Evolutionary conservation across 495 filamentous ascomycete species (phyloP).

Genomic region (Neurospora sp.): DNA sequence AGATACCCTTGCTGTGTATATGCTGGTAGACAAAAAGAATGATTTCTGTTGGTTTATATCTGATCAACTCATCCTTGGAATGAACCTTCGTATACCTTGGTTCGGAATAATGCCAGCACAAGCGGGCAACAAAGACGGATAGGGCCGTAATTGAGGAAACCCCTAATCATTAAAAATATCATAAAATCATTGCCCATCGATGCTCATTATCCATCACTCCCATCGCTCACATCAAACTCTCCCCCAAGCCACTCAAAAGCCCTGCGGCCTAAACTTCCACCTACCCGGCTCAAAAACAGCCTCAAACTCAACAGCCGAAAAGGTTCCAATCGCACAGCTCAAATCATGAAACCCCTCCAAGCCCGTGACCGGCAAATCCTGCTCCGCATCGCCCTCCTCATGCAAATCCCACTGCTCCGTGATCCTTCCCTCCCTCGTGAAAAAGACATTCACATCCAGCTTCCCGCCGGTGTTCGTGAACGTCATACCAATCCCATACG

Average conservation of each 20-base stretch:
- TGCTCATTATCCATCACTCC: not conserved
- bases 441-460: slow-evolving; percentile 58
- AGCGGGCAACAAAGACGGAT: not conserved
- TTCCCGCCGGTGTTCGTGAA: slow-evolving; percentile 35
- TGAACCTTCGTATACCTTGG: not conserved
- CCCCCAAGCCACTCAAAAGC: not conserved
- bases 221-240: not conserved
- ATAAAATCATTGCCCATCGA: not conserved
- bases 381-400: slow-evolving; percentile 64
- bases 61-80: not conserved
- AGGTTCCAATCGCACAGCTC: slow-evolving; percentile 69
- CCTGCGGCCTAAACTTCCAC: slow-evolving; percentile 26
- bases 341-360: slow-evolving; percentile 75
- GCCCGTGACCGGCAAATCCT: slow-evolving; percentile 56
- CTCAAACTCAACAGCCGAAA: slow-evolving; percentile 63
- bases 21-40: not conserved
- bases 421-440: slow-evolving; percentile 60
- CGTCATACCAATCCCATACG: slow-evolving; percentile 54
- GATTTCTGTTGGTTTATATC: not conserved
- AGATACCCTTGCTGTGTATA: not conserved
- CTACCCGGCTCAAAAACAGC: slow-evolving; percentile 48
- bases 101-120: not conserved
- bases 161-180: not conserved
- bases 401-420: slow-evolving; percentile 70
- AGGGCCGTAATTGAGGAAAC: not conserved